Conservation (phyloP, 2,329 filamentous ascomycete genomes). For the Fusarium caatingaense region DNA sequence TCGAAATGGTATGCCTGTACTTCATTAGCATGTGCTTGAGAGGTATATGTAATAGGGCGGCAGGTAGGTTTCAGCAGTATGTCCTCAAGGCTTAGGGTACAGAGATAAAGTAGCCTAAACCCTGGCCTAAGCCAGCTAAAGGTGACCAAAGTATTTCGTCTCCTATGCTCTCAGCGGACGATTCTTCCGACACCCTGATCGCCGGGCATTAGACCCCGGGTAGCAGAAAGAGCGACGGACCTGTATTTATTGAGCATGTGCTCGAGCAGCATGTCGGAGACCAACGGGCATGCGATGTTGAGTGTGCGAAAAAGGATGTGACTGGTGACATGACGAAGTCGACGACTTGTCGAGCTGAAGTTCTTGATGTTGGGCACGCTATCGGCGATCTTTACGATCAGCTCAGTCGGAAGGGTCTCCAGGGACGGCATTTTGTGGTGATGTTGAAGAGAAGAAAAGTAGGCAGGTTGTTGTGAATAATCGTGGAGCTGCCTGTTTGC, state of each 20-base stretch:
- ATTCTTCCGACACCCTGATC: too few relatives aligned
- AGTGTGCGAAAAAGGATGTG: neutral
- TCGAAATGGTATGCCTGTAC: rapidly evolving
- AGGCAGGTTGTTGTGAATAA: neutral
- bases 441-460: too few relatives aligned
- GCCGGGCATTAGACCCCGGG: too few relatives aligned
- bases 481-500: neutral
- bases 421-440: neutral
- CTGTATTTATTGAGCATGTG: neutral
- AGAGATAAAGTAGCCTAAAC: too few relatives aligned
- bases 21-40: neutral
- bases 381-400: neutral
- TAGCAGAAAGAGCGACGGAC: neutral
- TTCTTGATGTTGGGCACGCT: neutral
- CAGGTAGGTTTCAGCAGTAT: too few relatives aligned
- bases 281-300: neutral
- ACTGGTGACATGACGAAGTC: neutral
- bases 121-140: too few relatives aligned
- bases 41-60: rapidly evolving
- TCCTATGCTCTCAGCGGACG: too few relatives aligned
- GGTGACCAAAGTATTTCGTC: too few relatives aligned
- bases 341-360: neutral
- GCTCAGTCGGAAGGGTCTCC: neutral
- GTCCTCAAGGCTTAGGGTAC: too few relatives aligned
- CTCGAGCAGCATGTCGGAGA: rapidly evolving